A percentile compares a stretch with the other conserved stretches of the same genome.
These are phyloP conservation scores for Evernia prunastri DNA, from an alignment of 495 filamentous ascomycete species.

Conservation along the genomic window DNA sequence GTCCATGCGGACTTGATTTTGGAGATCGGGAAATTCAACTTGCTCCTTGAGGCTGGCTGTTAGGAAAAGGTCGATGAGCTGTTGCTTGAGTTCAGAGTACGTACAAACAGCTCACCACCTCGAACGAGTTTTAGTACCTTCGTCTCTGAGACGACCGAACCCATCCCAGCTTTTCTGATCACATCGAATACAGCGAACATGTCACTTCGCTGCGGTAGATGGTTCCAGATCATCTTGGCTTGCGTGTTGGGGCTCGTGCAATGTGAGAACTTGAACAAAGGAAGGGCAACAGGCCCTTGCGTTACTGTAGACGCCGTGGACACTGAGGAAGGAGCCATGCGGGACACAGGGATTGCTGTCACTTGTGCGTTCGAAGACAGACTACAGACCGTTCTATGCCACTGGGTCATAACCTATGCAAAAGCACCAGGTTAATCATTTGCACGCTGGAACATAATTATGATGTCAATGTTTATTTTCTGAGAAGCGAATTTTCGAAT, in stretches of 20 bases:
- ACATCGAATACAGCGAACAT: slow-evolving; percentile 27
- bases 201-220: slow-evolving; percentile 17
- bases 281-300: slow-evolving; percentile 20
- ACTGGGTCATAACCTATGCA: neutral
- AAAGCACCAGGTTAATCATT: neutral
- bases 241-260: slow-evolving; percentile 18
- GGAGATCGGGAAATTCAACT: slow-evolving; percentile 22
- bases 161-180: slow-evolving; percentile 10
- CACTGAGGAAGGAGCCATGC: slow-evolving; percentile 14
- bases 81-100: neutral
- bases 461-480: neutral
- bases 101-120: slow-evolving; percentile 22
- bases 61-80: neutral
- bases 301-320: neutral
- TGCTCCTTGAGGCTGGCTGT: slow-evolving; percentile 18
- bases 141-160: slow-evolving; percentile 9
- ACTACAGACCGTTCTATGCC: neutral
- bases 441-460: neutral
- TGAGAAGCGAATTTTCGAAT: neutral
- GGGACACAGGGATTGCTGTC: neutral
- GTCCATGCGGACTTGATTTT: slow-evolving; percentile 19
- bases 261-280: slow-evolving; percentile 24
- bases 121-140: slow-evolving; percentile 21
- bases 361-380: neutral
- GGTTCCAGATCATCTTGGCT: slow-evolving; percentile 22